Evolutionary conservation across 768 basidiomycete species (phyloP), one percentile per base, ranked within the genome.

Genomic region (Cyathus striatus): DNA sequence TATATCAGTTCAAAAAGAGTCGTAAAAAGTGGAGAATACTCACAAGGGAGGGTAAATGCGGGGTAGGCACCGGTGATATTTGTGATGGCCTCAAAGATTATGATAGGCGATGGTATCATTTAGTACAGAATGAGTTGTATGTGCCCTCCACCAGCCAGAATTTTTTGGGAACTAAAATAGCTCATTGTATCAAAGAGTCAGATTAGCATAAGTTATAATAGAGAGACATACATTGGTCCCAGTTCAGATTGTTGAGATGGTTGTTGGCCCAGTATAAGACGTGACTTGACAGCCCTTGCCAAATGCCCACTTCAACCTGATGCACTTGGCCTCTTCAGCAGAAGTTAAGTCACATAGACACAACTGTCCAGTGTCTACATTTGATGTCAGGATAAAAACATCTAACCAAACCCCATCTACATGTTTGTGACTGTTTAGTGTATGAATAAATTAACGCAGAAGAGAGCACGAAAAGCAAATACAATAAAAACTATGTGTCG

Each of bases 191-290:
- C n/a, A 4, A 36, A 26, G 17, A 40, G 43, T 38, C n/a, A n/a
- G 23, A 16, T 39, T 3, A 7, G n/a, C 6, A 24, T 4, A 17
- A 6, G 32, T 10, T 17, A 22, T 1, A 17, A 20, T 38, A 10
- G 17, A 21, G 18, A 12, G 23, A 50, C 54, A 20, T 48, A 66
- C 66, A 52, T 43, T 63, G 49, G 44, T 61, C 55, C 51, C 52
- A 55, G 17, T 55, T 52, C 24, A 74, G 52, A 2, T 47, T 61
- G 6, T 59, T 57, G 1, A 75, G 55, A 45, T 72, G 57, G 9
- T 49, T 45, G 45, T 76, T 73, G 10, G 53, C 47, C 74, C 74
- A 76, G 72, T 73, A 48, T 76, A 73, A n/a, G 72, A 72, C 4
- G 59, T 71, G 38, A 75, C 50, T 51, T 69, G 64, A 46, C 73